Conservation (phyloP, 495 filamentous ascomycete species). For the Trichoderma orchidacearum region DNA sequence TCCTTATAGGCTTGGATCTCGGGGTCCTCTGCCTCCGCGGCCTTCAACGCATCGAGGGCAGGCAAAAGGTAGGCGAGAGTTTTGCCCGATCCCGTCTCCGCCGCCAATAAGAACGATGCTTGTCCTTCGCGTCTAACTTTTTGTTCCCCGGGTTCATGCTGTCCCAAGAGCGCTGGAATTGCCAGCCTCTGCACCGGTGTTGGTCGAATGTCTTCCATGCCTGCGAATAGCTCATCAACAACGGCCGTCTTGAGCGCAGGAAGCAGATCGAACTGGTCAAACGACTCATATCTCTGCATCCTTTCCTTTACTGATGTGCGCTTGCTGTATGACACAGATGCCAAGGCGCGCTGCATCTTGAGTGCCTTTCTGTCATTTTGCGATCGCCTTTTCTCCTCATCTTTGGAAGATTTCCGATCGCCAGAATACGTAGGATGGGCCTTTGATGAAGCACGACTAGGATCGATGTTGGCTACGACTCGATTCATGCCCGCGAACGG, state of each 20-base stretch:
- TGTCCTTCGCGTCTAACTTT: constrained; percentile 27
- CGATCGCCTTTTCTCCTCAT: constrained; percentile 19
- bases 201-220: constrained; percentile 55
- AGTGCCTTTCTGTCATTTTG: constrained; percentile 55
- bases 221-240: constrained; percentile 52
- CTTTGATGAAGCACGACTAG: constrained; percentile 13
- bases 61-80: constrained; percentile 86
- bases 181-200: constrained; percentile 82
- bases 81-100: constrained; percentile 95
- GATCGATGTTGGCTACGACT: constrained; percentile 45
- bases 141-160: constrained; percentile 16
- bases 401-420: constrained; percentile 8
- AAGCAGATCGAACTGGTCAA: constrained; percentile 65
- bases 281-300: constrained; percentile 57
- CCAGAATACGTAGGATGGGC: constrained; percentile 8
- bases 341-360: constrained; percentile 81
- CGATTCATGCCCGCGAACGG: constrained; percentile 75
- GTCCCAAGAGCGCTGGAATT: constrained; percentile 62
- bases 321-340: constrained; percentile 58
- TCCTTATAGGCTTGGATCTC: constrained; percentile 38
- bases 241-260: constrained; percentile 64
- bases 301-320: constrained; percentile 53
- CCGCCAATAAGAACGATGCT: constrained; percentile 60
- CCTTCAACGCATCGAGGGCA: constrained; percentile 68
- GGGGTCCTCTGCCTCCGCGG: constrained; percentile 50